These are phyloP conservation scores for Petunia secreta DNA, from an alignment of 257 asterid species.

Conservation along the genomic window DNA sequence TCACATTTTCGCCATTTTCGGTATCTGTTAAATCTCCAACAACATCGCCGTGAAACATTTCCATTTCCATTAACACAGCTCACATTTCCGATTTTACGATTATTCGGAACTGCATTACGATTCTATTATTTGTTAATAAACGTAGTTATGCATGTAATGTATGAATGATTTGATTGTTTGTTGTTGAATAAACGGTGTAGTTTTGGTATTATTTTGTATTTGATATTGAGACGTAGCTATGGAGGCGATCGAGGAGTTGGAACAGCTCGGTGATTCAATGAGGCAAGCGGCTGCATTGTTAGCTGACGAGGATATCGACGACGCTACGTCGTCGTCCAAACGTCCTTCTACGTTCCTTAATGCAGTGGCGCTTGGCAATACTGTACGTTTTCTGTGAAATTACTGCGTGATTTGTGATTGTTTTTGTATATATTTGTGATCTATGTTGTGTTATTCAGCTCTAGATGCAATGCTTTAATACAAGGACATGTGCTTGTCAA, in stretches of 20 bases:
- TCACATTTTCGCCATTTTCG: conserved; percentile 19
- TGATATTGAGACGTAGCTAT: conserved; percentile 24
- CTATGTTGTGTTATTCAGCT: neutral
- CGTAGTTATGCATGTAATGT: conserved; percentile 9
- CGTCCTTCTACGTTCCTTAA: conserved; percentile 38
- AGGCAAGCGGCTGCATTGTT: conserved; percentile 33
- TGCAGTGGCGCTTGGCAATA: conserved; percentile 33
- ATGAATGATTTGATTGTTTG: conserved; percentile 8
- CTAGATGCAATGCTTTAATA: neutral
- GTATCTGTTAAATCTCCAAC: conserved; percentile 21
- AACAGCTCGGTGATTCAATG: conserved; percentile 32
- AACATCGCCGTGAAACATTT: conserved; percentile 19
- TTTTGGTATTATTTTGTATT: neutral
- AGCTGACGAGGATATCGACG: conserved; percentile 30
- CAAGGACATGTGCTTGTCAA: neutral
- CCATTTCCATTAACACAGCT: neutral
- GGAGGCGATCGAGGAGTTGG: conserved; percentile 36
- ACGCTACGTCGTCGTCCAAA: conserved; percentile 16
- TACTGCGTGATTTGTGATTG: neutral
- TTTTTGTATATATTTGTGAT: neutral
- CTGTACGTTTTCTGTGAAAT: conserved; percentile 20
- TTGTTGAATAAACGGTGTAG: neutral
- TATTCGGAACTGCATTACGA: neutral
- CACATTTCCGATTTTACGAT: neutral
- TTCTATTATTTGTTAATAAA: neutral